Evolutionary conservation across 1,284 basidiomycete genomes (phyloP).

Genomic region (Cystobasidium sp.): DNA sequence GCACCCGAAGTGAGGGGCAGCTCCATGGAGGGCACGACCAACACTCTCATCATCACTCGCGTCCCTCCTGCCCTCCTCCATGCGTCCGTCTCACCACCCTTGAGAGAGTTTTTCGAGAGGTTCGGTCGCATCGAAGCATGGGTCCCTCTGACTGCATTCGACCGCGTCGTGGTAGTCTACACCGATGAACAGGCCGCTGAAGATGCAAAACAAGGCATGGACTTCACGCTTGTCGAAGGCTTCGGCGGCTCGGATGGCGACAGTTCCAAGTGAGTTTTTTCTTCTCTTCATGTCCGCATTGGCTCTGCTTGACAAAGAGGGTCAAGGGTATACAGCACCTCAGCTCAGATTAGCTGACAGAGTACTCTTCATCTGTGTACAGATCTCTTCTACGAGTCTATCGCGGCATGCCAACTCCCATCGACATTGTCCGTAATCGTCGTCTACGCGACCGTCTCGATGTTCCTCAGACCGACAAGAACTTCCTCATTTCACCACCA

Average conservation of each 20-base stretch:
- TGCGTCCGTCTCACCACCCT: constrained; percentile 26
- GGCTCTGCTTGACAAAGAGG: too few species aligned
- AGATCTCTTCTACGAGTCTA: constrained; percentile 71
- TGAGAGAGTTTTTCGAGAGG: constrained; percentile 47
- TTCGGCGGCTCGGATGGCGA: constrained; percentile 62
- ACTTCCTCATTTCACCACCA: constrained; percentile 96
- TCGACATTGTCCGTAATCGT: constrained; percentile 52
- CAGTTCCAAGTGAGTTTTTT: constrained; percentile 8
- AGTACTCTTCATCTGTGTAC: constrained; percentile 50
- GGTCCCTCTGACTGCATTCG: constrained; percentile 80
- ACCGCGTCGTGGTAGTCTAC: constrained; percentile 80
- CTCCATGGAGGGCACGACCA: constrained; percentile 39
- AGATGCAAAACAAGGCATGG: constrained; percentile 54
- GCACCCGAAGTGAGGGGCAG: constrained; percentile 25
- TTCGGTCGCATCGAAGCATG: constrained; percentile 81
- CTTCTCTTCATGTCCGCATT: background rate
- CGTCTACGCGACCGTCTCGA: constrained; percentile 63
- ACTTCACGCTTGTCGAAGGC: constrained; percentile 56
- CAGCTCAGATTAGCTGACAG: background rate
- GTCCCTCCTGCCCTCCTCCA: constrained; percentile 43
- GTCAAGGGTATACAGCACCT: too few species aligned
- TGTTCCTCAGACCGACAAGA: constrained; percentile 81
- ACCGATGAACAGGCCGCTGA: constrained; percentile 59
- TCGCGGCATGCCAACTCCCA: constrained; percentile 73
- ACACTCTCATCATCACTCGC: constrained; percentile 46